Conservation (phyloP, 2,329 filamentous ascomycete species). For the Neophaeococcomyces mojaviensis region DNA sequence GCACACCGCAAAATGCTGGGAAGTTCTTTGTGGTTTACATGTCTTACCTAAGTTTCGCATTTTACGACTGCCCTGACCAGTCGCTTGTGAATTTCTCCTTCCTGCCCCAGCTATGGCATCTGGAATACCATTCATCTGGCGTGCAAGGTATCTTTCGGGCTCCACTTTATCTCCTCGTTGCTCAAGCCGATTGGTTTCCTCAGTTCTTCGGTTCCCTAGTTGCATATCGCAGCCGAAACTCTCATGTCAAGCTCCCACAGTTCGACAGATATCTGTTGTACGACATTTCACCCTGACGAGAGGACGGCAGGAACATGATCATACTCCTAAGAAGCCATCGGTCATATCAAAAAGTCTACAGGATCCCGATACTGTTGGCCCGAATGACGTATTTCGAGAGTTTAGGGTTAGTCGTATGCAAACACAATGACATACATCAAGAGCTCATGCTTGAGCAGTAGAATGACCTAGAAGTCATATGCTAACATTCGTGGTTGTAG, state of each 20-base stretch:
- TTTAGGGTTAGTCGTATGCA: not conserved
- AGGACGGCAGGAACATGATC: not conserved
- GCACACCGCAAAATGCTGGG: too few species aligned
- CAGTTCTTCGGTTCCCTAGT: not conserved
- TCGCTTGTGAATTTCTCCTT: too few species aligned
- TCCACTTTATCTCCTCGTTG: not conserved
- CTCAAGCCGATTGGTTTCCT: conserved; percentile 2
- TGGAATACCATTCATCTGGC: too few species aligned
- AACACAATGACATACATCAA: too few species aligned
- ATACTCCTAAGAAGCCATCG: not conserved
- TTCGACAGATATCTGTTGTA: not conserved
- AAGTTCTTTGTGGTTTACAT: too few species aligned
- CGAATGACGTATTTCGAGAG: not conserved
- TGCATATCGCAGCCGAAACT: conserved; percentile 1
- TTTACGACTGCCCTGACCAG: too few species aligned
- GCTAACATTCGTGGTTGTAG: not conserved
- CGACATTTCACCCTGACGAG: not conserved
- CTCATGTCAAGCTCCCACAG: not conserved
- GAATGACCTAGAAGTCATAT: too few species aligned
- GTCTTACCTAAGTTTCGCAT: too few species aligned
- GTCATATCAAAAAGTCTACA: not conserved
- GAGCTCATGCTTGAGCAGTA: too few species aligned
- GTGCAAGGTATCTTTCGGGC: not conserved
- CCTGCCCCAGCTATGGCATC: too few species aligned
- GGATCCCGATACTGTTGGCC: not conserved